Evolutionary conservation across 257 asterid species (phyloP).

Genomic region (Solanum raphanifolium): DNA sequence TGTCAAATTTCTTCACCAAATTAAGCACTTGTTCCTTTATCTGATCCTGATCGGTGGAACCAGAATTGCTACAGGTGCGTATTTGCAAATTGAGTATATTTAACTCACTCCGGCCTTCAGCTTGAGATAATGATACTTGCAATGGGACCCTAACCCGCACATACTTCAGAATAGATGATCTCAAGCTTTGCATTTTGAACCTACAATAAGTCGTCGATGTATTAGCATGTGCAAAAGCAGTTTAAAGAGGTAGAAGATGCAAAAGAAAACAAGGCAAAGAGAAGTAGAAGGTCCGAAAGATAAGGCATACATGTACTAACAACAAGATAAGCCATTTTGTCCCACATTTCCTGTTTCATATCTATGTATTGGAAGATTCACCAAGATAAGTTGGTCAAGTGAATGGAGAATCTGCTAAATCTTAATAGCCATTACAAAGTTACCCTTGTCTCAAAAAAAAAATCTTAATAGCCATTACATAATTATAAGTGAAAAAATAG

Average conservation of each 20-base stretch:
- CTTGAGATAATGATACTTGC: constrained; percentile 8
- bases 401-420: not conserved
- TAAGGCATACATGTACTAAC: not conserved
- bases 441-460: no score
- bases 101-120: constrained; percentile 6
- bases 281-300: not conserved
- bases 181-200: constrained; percentile 23
- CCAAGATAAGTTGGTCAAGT: not conserved
- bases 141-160: constrained; percentile 32
- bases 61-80: constrained; percentile 20
- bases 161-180: constrained; percentile 32
- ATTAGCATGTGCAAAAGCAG: not conserved
- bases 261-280: not conserved
- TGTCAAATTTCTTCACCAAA: constrained; percentile 58
- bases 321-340: not conserved
- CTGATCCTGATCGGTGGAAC: constrained; percentile 24
- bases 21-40: constrained; percentile 39
- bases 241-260: not conserved
- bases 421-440: not conserved
- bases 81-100: constrained; percentile 14
- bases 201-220: not conserved
- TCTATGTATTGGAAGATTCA: not conserved
- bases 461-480: not conserved
- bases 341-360: not conserved
- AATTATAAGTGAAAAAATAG: not conserved